phyloP scores from a whole-genome alignment of 2,329 filamentous ascomycete species.

The Curvularia sp. region DNA sequence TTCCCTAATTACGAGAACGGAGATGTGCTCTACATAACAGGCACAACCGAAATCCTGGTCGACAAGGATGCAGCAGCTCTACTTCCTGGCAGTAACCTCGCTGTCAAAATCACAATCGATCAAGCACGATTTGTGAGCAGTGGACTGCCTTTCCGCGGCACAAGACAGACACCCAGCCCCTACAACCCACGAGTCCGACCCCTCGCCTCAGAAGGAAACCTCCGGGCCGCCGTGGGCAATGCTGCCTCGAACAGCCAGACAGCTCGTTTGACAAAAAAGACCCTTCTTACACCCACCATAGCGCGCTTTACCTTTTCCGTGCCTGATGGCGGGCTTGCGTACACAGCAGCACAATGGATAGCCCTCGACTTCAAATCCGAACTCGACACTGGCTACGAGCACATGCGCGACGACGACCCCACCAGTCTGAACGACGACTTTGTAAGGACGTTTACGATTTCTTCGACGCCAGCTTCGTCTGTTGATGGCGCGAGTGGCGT shows the following conservation, averaged over 20 bases:
- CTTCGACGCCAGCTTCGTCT: conserved; percentile 59
- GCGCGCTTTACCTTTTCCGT: conserved; percentile 69
- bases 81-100: conserved; percentile 75
- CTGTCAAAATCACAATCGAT: conserved; percentile 70
- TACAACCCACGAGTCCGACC: conserved; percentile 80
- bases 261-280: conserved; percentile 67
- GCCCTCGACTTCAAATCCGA: conserved; percentile 75
- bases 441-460: conserved; percentile 82
- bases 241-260: conserved; percentile 33
- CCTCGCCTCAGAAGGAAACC: conserved; percentile 65
- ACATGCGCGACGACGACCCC: conserved; percentile 85
- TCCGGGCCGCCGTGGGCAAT: conserved; percentile 23
- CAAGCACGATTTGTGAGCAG: conserved; percentile 68
- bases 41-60: conserved; percentile 70
- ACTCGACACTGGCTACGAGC: conserved; percentile 75
- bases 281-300: conserved; percentile 70
- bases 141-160: conserved; percentile 73
- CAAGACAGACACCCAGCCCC: conserved; percentile 67
- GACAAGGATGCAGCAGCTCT: conserved; percentile 67
- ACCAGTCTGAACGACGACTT: conserved; percentile 84
- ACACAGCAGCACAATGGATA: conserved; percentile 77
- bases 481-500: too few species aligned
- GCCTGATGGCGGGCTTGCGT: conserved; percentile 51
- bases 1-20: conserved; percentile 78
- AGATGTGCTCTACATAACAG: conserved; percentile 77